Base-by-base conservation (phyloP, 2,329 filamentous ascomycete genomes). In the Venturia nashicola region DNA sequence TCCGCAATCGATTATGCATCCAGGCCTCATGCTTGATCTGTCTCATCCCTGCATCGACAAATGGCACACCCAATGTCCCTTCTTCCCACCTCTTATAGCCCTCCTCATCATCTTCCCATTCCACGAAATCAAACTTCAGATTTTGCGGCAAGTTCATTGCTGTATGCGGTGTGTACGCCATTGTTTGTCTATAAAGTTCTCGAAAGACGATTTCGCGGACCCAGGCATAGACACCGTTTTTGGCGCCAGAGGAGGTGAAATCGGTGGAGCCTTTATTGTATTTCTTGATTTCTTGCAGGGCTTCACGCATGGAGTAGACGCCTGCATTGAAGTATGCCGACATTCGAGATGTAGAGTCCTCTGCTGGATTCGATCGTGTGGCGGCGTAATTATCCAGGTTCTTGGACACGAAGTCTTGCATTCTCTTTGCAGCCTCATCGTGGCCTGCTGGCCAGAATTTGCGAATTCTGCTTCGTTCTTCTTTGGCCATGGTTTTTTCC, bases 1-100 rank as follows among this genome's bases (percentile, higher is more conserved):
- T 82, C 42, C 79, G 75, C 18, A 79, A 69, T 0, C 79, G 75
- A 64, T 82, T 81, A 66, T 82, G 79, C 79, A 82, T 81, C 65
- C 78, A 82, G 2, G 74, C 78, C 66, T 81, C 79, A 1, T 72
- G 67, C 46, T 78, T 77, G 44, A 82, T 69, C 64, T 82, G 79
- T 3, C 79, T 70, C 79, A 82, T 82, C 0, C 79, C 79, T 0
- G 79, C 79, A 66, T 82, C 79, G 5, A 82, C 73, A 57, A 81
- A 80, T 0, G 79, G 79, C 20, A 78, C 75, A 11, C 79, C 79
- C 0, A 79, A 78, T 12, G 65, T 73, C 1, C 79, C 79, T 57
- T 77, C 71, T 65, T 73, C 76, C 79, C 78, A 80, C 63, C 78
- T 78, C 65, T 78, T 70, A 73, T 78, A 80, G 3, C 78, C 78